phyloP scores from a whole-genome alignment of 768 basidiomycete genomes.

The Naganishia kalamii region DNA sequence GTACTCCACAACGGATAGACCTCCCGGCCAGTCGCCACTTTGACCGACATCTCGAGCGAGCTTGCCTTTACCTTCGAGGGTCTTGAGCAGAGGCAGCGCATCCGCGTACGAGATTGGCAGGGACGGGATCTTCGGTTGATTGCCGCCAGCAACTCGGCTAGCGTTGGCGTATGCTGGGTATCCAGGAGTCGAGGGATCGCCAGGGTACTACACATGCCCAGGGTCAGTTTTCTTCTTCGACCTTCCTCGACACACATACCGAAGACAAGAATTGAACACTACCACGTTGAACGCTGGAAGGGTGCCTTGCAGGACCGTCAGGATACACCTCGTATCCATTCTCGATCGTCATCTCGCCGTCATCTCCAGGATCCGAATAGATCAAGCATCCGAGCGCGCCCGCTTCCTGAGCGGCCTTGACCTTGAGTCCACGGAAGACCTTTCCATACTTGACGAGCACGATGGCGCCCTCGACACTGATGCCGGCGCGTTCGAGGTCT shows the following conservation, averaged over 20 bases:
- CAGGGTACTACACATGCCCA: constrained; percentile 41
- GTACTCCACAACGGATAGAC: constrained; percentile 43
- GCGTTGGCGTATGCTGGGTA: constrained; percentile 78
- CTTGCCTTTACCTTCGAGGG: constrained; percentile 51
- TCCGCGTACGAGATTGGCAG: constrained; percentile 86
- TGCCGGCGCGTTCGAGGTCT: constrained; percentile 59
- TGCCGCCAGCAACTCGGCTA: constrained; percentile 54
- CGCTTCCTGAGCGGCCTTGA: constrained; percentile 66
- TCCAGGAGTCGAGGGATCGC: constrained; percentile 74
- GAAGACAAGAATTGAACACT: constrained; percentile 61
- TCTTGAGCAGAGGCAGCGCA: constrained; percentile 61
- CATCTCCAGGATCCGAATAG: constrained; percentile 78
- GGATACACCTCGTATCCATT: constrained; percentile 76
- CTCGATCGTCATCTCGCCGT: constrained; percentile 66
- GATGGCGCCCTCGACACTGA: constrained; percentile 69
- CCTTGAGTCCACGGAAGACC: constrained; percentile 80
- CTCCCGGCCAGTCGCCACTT: constrained; percentile 42
- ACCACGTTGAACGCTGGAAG: constrained; percentile 64
- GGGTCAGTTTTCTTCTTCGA: constrained; percentile 4
- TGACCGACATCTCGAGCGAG: constrained; percentile 36
- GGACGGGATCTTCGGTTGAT: constrained; percentile 43
- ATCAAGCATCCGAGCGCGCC: constrained; percentile 68
- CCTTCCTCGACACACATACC: background rate
- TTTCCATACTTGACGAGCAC: constrained; percentile 66
- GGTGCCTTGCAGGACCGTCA: constrained; percentile 75